Base-by-base conservation (phyloP, 2,329 filamentous ascomycete species). In the Aspergillus puulaauensis region DNA sequence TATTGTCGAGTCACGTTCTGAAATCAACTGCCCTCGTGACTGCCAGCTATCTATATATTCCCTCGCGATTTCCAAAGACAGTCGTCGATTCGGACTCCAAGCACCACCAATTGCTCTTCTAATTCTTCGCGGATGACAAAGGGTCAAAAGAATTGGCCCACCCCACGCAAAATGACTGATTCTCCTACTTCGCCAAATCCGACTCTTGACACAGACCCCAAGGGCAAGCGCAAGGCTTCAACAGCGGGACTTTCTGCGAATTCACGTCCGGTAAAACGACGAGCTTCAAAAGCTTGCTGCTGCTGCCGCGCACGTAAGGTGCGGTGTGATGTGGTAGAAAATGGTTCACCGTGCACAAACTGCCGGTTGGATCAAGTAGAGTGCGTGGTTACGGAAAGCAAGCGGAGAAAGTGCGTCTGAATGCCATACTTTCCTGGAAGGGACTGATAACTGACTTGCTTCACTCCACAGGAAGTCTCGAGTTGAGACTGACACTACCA, bases 231-330 rank as follows among this genome's bases (percentile, higher is more conserved):
- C 61, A 86, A 85, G 66, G 80, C 82, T 44, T 79, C 81, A 41
- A 75, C 79, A 57, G 83, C 84, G 24, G 83, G 83, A 27, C 73
- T 87, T 45, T 77, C 82, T 54, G 77, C 77, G 61, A 74, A 77
- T 56, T 74, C 80, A 69, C 79, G 83, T 58, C 84, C 84, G 54
- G 85, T 88, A 53, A 97, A 96, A 77, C 84, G 92, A 69, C 85
- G 93, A 70, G 92, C 93, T n/a, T 91, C 92, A 9, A 90, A 93
- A 66, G 93, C 93, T 17, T 97, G 93, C 73, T 90, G 91, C 61
- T 91, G 89, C 67, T 96, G 93, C 76, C 85, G 93, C 68, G 87
- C 90, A 57, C 87, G 93, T 70, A 97, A 97, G 74, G 93, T 97
- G 43, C 86, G 93, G 57, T 97, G 93, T 79, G 93, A 97, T 78